Conservation (phyloP, 1,284 basidiomycete species). For the Cutaneotrichosporon sp. region DNA sequence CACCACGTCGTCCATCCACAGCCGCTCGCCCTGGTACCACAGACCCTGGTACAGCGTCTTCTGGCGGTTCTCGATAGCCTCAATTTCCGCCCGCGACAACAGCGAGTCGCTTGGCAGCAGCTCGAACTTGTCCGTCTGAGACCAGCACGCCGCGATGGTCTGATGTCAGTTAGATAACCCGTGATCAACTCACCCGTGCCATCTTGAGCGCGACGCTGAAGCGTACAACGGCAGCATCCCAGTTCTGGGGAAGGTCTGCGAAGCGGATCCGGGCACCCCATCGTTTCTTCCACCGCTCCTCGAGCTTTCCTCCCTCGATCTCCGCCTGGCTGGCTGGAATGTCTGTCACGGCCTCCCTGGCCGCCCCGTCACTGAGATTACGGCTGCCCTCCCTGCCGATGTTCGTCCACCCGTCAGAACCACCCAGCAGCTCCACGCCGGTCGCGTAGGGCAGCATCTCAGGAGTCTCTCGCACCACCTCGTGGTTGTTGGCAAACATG, state of each 20-base stretch:
- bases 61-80: conserved; percentile 20
- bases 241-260: conserved; percentile 25
- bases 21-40: conserved; percentile 83
- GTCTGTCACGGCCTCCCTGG: conserved; percentile 20
- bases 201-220: conserved; percentile 30
- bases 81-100: conserved; percentile 24
- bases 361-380: conserved; percentile 24
- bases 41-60: conserved; percentile 58
- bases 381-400: conserved; percentile 26
- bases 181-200: conserved; percentile 25
- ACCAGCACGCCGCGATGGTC: conserved; percentile 32
- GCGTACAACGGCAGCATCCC: conserved; percentile 28
- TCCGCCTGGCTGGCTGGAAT: conserved; percentile 10
- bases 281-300: conserved; percentile 26
- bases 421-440: conserved; percentile 31
- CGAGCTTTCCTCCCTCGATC: conserved; percentile 14
- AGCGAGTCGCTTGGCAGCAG: conserved; percentile 10
- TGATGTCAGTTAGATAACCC: conserved; percentile 15
- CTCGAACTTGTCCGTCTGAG: conserved; percentile 39
- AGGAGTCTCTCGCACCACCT: conserved; percentile 19
- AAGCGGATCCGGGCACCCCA: conserved; percentile 33
- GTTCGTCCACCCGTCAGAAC: conserved; percentile 25
- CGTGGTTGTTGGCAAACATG: conserved; percentile 25
- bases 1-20: conserved; percentile 78
- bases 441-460: conserved; percentile 35